Evolutionary conservation across 805 yeast genomes (phyloP).

Genomic region (Ogataea thermomethanolica): DNA sequence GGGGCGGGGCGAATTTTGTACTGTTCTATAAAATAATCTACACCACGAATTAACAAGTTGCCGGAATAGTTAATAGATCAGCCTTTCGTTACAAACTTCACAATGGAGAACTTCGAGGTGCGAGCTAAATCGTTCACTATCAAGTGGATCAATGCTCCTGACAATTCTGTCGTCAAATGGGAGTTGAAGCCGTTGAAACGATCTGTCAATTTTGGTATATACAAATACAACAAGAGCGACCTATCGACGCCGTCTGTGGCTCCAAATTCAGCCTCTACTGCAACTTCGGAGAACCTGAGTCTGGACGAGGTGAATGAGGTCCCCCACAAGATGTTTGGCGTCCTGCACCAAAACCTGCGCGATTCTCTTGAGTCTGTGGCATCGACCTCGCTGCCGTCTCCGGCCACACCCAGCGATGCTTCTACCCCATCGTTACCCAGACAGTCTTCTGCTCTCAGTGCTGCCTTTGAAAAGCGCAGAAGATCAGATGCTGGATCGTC

Average conservation of each 20-base stretch:
- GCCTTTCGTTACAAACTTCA: background rate
- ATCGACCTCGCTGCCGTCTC: conserved; percentile 7
- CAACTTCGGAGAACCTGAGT: conserved; percentile 23
- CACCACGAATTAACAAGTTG: background rate
- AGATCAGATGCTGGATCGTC: conserved; percentile 27
- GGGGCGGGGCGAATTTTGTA: conserved; percentile 4
- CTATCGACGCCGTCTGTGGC: conserved; percentile 11
- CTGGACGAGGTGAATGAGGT: conserved; percentile 31
- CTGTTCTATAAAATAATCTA: conserved; percentile 6
- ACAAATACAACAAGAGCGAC: conserved; percentile 26
- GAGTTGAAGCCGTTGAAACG: conserved; percentile 75
- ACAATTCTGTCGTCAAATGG: conserved; percentile 65
- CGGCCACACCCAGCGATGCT: background rate
- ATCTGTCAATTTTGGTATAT: conserved; percentile 43
- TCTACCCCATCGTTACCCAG: conserved; percentile 1
- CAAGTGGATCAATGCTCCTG: conserved; percentile 84
- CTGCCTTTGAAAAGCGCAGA: conserved; percentile 8
- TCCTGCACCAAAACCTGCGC: conserved; percentile 18
- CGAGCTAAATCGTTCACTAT: conserved; percentile 86
- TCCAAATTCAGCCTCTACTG: conserved; percentile 15
- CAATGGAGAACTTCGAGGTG: conserved; percentile 86
- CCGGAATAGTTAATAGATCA: background rate
- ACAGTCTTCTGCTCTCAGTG: background rate
- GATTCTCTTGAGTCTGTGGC: conserved; percentile 22
- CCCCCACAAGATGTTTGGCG: conserved; percentile 27